Evolutionary conservation across 225 moss, liverwort and hornwort species (phyloP).

Genomic region (Physcomitrium patens): DNA sequence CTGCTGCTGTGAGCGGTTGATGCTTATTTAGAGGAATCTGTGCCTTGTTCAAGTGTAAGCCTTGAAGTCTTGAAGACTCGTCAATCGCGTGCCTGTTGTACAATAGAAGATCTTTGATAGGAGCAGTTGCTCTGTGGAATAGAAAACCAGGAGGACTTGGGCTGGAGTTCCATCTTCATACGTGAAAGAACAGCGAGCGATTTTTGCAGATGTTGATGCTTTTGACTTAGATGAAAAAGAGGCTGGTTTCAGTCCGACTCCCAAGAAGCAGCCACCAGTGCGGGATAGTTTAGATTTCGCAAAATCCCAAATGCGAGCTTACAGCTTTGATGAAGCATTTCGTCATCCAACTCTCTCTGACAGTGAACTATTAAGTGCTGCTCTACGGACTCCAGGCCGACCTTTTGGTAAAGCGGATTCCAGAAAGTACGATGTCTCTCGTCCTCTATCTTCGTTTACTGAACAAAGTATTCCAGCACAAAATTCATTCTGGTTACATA

Average conservation of each 20-base stretch:
- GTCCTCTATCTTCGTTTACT: constrained; percentile 23
- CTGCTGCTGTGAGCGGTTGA: background rate
- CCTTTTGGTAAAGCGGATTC: constrained; percentile 25
- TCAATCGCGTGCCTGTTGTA: constrained; percentile 5
- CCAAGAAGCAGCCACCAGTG: constrained; percentile 45
- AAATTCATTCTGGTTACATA: constrained; percentile 33
- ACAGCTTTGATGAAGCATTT: constrained; percentile 38
- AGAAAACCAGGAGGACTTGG: constrained; percentile 63
- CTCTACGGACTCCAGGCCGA: constrained; percentile 65
- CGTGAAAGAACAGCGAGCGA: constrained; percentile 78
- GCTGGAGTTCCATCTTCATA: constrained; percentile 71
- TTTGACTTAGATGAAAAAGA: constrained; percentile 88
- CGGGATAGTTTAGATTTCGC: constrained; percentile 53
- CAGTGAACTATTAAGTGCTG: constrained; percentile 70
- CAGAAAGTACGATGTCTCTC: constrained; percentile 22
- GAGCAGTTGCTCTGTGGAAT: constrained; percentile 34
- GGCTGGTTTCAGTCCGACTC: constrained; percentile 53
- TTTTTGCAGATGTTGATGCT: constrained; percentile 92
- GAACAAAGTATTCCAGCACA: constrained; percentile 23
- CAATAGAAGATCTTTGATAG: constrained; percentile 14
- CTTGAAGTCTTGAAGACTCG: background rate
- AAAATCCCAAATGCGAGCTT: constrained; percentile 45
- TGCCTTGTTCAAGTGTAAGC: background rate
- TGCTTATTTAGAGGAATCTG: background rate
- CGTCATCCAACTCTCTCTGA: constrained; percentile 44